These are phyloP conservation scores for Boechera retrofracta DNA, from an alignment of 345 rosid genomes.

Conservation along the genomic window DNA sequence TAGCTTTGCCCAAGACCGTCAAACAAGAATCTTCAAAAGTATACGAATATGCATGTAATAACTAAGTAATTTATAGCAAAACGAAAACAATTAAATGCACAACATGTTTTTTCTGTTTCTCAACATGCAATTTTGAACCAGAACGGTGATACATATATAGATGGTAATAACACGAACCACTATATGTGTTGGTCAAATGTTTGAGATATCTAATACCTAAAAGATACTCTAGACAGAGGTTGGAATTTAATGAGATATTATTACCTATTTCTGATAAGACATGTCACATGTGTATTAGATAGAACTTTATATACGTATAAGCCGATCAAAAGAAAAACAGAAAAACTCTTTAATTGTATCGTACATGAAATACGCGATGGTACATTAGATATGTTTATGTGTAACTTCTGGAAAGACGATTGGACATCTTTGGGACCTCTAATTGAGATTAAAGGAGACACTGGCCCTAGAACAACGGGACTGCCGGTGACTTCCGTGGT, in stretches of 20 bases:
- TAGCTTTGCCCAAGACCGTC: constrained; percentile 29
- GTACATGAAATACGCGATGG: constrained; percentile 13
- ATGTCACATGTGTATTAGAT: not conserved
- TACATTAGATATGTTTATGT: not conserved
- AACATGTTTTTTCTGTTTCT: not conserved
- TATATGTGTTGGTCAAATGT: not conserved
- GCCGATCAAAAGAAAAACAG: not conserved
- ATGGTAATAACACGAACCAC: not conserved
- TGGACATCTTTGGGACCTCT: too few species aligned
- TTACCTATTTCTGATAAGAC: too few species aligned
- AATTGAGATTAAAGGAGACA: too few species aligned
- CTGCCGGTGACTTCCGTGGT: too few species aligned
- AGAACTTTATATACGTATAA: not conserved
- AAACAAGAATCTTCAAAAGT: constrained; percentile 37
- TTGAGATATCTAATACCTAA: too few species aligned
- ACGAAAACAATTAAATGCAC: constrained; percentile 5
- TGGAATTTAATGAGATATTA: not conserved
- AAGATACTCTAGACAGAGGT: too few species aligned
- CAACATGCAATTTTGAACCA: not conserved
- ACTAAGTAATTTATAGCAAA: not conserved
- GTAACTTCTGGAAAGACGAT: too few species aligned
- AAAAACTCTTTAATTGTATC: not conserved
- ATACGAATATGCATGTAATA: constrained; percentile 1
- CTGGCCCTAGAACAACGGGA: too few species aligned
- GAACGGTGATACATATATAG: not conserved